Conservation (phyloP, 257 asterid genomes). For the Capsicum pubescens region DNA sequence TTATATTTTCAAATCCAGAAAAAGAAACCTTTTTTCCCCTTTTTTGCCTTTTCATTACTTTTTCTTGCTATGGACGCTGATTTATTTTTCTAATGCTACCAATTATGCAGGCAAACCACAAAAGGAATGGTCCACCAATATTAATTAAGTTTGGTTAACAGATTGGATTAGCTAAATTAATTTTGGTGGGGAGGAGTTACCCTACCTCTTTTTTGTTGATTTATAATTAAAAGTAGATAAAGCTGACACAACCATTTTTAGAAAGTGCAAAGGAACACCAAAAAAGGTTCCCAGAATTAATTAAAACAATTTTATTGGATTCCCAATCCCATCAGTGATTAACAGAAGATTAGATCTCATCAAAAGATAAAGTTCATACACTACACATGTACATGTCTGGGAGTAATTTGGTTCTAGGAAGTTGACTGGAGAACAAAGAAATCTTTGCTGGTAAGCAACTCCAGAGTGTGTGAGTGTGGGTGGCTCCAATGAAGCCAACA, state of each 20-base stretch:
- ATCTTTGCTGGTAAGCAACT: constrained; percentile 33
- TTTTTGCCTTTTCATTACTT: not conserved
- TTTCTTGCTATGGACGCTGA: constrained; percentile 16
- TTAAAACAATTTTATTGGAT: not conserved
- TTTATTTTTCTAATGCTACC: constrained; percentile 12
- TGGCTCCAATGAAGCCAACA: constrained; percentile 23
- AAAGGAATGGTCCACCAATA: constrained; percentile 30
- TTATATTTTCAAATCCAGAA: constrained; percentile 23
- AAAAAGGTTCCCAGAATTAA: constrained; percentile 8
- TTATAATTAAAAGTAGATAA: constrained; percentile 31
- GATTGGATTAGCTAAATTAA: constrained; percentile 30
- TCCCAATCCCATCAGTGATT: not conserved
- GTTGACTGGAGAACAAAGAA: constrained; percentile 29
- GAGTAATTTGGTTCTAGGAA: constrained; percentile 13
- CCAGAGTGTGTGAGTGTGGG: not conserved
- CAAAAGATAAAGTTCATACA: not conserved
- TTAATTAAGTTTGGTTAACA: constrained; percentile 20
- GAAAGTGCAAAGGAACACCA: not conserved
- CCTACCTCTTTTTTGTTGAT: not conserved
- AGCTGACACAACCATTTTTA: constrained; percentile 30
- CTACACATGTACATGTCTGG: not conserved
- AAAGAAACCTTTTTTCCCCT: constrained; percentile 21
- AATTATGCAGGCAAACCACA: constrained; percentile 24
- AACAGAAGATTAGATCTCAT: constrained; percentile 28
- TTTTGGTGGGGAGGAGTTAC: not conserved